Conservation (phyloP, 768 basidiomycete species). For the Rhodotorula babjevae region DNA sequence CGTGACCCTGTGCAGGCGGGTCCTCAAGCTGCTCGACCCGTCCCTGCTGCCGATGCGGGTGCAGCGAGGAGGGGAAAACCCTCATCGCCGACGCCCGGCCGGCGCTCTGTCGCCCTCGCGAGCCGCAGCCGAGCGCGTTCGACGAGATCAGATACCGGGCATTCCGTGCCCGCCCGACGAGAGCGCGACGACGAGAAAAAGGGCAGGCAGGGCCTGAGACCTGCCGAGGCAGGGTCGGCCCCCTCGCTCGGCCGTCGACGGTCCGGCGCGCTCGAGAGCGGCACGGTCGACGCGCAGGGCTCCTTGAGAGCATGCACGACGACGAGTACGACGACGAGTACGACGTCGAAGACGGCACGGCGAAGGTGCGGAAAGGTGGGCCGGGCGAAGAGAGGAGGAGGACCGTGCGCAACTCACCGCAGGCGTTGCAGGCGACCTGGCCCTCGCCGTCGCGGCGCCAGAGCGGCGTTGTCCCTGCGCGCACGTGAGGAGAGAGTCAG, state of each 20-base stretch:
- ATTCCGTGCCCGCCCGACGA: not conserved
- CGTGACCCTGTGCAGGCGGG: not conserved
- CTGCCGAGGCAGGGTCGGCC: not conserved
- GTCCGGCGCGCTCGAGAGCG: too few relatives aligned
- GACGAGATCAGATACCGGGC: not conserved
- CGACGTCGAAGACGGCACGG: too few relatives aligned
- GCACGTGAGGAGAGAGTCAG: not conserved
- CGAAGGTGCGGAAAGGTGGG: too few relatives aligned
- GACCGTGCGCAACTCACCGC: slow-evolving; percentile 45
- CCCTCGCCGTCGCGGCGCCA: slow-evolving; percentile 53
- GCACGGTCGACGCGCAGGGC: too few relatives aligned
- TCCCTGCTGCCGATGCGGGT: too few relatives aligned
- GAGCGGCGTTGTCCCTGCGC: slow-evolving; percentile 49
- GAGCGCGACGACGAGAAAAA: not conserved
- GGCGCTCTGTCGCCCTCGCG: not conserved
- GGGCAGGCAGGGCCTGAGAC: not conserved
- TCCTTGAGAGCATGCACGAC: not conserved
- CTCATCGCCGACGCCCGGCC: too few relatives aligned
- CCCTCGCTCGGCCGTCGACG: too few relatives aligned
- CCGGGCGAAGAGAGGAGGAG: not conserved
- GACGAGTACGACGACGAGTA: too few relatives aligned
- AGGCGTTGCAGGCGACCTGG: slow-evolving; percentile 52
- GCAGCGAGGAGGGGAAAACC: too few relatives aligned
- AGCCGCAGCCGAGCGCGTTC: not conserved
- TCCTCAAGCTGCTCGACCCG: too few relatives aligned